Base-by-base conservation (phyloP, 2,329 filamentous ascomycete genomes). In the Fusarium domesticum region DNA sequence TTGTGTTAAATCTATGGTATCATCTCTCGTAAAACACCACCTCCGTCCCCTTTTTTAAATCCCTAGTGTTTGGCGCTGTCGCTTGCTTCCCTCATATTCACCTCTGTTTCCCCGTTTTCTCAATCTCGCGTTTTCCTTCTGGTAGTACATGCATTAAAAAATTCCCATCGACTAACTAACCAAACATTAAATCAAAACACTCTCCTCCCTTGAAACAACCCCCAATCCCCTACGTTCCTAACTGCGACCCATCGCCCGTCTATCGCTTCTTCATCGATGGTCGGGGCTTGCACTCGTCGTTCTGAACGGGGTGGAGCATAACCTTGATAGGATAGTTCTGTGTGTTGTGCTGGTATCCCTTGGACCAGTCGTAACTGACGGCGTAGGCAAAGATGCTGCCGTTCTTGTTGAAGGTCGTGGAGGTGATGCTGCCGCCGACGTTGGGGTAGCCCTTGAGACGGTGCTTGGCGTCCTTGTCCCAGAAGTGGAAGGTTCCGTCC, bases 301-400 rank as follows among this genome's bases (percentile, higher is more conserved):
- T 67, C 50, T 73, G 73, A 11, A 95, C 81, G 2, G 87, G 84
- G 64, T 95, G 88, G 64, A 95, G 75, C 84, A 90, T 90, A 41
- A 93, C 84, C 72, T 93, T 93, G 67, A 81, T 87, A 7, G 87
- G 81, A 48, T 82, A 83, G 54, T 77, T 78, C 45, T 83, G 82
- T 18, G 75, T 93, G 70, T 97, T 97, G 55, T 76, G 81, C 53
- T 87, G 81, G 71, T 92, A 96, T 14, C 93, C 93, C 75, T 98
- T 97, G 72, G 87, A 90, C 93, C 93, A 98, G 72, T 98, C 93
- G 67, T 98, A 98, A 65, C 89, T 90, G 37, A 96, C 81, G 18
- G 91, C 89, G 59, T 93, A 93, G 14, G 88, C 88, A 63, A 93
- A 93, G 61, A 92, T 89, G 63, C 70, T 84, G 40, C 93, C 93